Evolutionary conservation across 176 grass and related monocot genomes (phyloP), one percentile per base, ranked within the genome.

Genomic region (Oryza australiensis): DNA sequence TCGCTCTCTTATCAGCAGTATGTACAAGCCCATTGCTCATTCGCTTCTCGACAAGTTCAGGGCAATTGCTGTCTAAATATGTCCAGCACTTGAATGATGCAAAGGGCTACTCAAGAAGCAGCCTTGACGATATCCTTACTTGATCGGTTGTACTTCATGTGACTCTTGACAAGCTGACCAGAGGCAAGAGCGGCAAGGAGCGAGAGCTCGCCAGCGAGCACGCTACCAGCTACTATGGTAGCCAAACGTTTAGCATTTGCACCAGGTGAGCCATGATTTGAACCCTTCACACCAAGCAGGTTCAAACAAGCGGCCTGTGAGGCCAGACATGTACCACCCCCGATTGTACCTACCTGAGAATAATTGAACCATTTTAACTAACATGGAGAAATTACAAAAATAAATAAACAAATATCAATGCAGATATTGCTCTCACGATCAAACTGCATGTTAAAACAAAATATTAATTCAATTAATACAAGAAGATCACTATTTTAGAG

Each of bases 141-240:
- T 68, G 85, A 94, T 62, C 91, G 79, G 64, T 97, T 94, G 82
- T 94, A 97, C 80, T 88, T 92, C 94, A 94, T 97, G 76, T 92
- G 91, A 64, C 89, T 94, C 87, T 88, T 84, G 10, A 97, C 94
- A 82, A 97, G 94, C 65, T 94, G 89, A 16, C 91, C 91, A 22
- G 89, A 67, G 38, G 94, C 87, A 40, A 97, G 84, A 28, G 87
- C 89, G 1, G 94, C 86, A 22, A 97, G 77, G 64, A 97, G 91
- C 29, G 91, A 97, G 9, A 97, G 89, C 85, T 97, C 94, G 7
- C 91, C 91, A 2, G 94, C 91, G 5, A 97, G 89, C 27, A 97
- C 94, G 4, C 88, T 92, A 53, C 94, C 89, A 1, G 89, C 82
- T 16, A 97, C 87, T 75, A 97, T 81, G 70, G 84, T 86, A 66